Base-by-base conservation (phyloP, 1,139 yeast species). In the Candida dubliniensis region DNA sequence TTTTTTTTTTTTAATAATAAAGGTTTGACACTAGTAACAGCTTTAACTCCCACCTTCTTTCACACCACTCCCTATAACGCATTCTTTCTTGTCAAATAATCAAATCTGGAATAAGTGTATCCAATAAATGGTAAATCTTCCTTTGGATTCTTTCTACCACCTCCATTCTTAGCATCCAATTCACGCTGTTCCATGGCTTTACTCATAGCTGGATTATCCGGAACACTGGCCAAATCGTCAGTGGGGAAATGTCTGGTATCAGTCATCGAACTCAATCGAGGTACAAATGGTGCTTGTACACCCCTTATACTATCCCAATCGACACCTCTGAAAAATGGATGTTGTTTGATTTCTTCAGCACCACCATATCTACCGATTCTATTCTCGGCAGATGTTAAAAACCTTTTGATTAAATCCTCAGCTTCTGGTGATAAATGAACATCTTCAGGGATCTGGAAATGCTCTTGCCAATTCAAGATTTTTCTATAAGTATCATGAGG, bases 171-270 rank as follows among this genome's bases (percentile, higher is more conserved):
- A 34, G 48, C 63, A 43, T 64, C 67, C 38, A 64, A 61, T 47
- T 80, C 84, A 48, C 82, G 68, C 49, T 73, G 79, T 56, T 77
- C 80, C 56, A 84, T 83, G n/a, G 87, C 87, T 60, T 81, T 83
- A 34, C 81, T 79, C 63, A 83, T 71, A 1, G 89, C 89, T n/a
- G 96, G 96, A 37, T 88, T 83, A 59, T 91, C 97, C 1, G 98
- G 97, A 38, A 91, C 93, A 60, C 87, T 90, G 64, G 91, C 97
- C 56, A 93, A 76, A 61, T 93, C 99, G 60, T 95, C 99, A 3
- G 96, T 89, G 37, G 99, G 98, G 88, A 93, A 93, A 74, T 93
- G 93, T 55, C 98, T 77, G 0, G 99, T 95, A 63, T 93, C 99
- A 4, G 98, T 93, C 51, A 93, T 87, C 8, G 96, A 86, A 38